These are phyloP conservation scores for Pseudocercospora crystallina DNA, from an alignment of 2,329 filamentous ascomycete species.

Conservation along the genomic window DNA sequence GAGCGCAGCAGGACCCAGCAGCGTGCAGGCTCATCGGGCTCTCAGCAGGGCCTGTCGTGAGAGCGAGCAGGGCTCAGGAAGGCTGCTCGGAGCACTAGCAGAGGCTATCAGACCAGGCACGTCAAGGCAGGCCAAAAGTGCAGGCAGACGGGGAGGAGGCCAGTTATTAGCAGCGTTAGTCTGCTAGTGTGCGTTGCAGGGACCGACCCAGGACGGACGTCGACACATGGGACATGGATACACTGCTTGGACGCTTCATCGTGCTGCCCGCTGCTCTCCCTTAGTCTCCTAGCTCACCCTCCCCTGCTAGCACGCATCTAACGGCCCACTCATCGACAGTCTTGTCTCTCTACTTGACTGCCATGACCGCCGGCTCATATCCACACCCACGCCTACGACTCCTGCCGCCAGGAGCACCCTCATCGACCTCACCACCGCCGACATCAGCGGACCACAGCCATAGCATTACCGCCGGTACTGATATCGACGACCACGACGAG, in stretches of 20 bases:
- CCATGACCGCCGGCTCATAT: slow-evolving; percentile 21
- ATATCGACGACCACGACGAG: too few relatives aligned
- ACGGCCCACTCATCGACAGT: slow-evolving; percentile 18
- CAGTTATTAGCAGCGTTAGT: neutral
- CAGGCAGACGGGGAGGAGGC: too few relatives aligned
- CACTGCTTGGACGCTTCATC: too few relatives aligned
- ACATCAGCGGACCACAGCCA: too few relatives aligned
- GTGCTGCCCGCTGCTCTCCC: neutral
- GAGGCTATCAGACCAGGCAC: too few relatives aligned
- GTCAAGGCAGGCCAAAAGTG: too few relatives aligned
- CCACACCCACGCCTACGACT: slow-evolving; percentile 1
- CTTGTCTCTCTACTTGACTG: slow-evolving; percentile 17
- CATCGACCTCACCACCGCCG: too few relatives aligned
- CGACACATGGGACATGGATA: too few relatives aligned
- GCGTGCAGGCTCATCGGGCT: slow-evolving; percentile 3
- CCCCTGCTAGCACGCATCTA: slow-evolving; percentile 15
- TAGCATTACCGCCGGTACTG: too few relatives aligned
- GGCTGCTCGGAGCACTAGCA: neutral
- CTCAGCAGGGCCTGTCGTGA: slow-evolving; percentile 1
- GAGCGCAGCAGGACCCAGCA: neutral
- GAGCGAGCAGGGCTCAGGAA: neutral
- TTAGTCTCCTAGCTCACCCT: neutral
- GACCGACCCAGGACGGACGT: too few relatives aligned
- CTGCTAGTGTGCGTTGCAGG: too few relatives aligned
- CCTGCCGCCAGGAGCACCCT: too few relatives aligned